Evolutionary conservation across 2,329 filamentous ascomycete species (phyloP), one percentile per base, ranked within the genome.

Genomic region (Aureobasidium uvarum): DNA sequence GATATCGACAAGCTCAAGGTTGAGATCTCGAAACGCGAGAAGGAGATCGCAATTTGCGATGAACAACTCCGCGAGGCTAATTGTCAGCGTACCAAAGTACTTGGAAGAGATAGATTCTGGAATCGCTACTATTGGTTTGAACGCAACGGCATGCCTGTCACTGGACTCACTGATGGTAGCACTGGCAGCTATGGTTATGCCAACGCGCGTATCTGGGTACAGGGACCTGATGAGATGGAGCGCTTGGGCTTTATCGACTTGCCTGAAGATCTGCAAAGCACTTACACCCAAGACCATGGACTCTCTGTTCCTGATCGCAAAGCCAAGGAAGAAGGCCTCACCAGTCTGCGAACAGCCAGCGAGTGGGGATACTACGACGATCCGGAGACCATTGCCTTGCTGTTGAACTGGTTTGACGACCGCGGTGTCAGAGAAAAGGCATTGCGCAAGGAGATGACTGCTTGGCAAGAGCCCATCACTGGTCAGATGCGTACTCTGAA

Each of bases 121-220:
- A 98, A 99, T 77, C 87, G 94, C 63, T 99, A 98, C 78, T 98
- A 96, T 81, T 99, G 95, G 94, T 97, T 98, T 76, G 95, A 99
- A 78, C 89, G 94, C 68, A 99, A 98, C 73, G 95, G 93, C 28
- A 98, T 98, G 93, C 95, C 95, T 0, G 96, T 94, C 72, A 92
- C 85, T 38, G 95, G 95, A 5, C 83, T 97, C 64, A 93, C 93
- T 0, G 86, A 85, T 69, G 96, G 92, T 76, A 97, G 93, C 18
- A 98, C 94, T 1, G 90, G 92, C 0, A 83, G 87, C 52, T 92
- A 94, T 25, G 88, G 86, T 10, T 99, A 98, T 74, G 93, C 94
- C 46, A 99, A 98, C 74, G 95, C 92, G 10, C 91, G 94, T 66
- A 84, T 99, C 65, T 99, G 95, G 95, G 88, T 99, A 16, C 95